A percentile compares a stretch with the other conserved stretches of the same genome.
phyloP scores from a whole-genome alignment of 2,329 filamentous ascomycete species.

The Alternaria sp. region DNA sequence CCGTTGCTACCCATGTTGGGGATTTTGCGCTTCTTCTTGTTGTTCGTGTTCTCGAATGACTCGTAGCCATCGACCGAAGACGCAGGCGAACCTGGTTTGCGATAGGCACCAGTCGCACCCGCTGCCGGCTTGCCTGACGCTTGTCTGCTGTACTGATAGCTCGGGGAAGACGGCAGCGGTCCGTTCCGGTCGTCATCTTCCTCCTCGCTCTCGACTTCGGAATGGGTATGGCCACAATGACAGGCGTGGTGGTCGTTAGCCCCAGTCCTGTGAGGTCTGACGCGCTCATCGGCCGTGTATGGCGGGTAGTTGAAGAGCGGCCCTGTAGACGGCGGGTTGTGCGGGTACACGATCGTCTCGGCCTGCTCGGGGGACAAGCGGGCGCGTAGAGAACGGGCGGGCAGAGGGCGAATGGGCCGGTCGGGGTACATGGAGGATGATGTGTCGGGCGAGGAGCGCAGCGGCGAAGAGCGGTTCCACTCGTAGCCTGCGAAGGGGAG shows the following conservation, averaged over 20 bases:
- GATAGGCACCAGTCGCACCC: conserved; percentile 40
- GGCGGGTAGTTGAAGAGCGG: conserved; percentile 77
- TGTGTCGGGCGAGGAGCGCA: conserved; percentile 66
- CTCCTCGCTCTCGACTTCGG: conserved; percentile 66
- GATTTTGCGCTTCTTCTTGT: conserved; percentile 99
- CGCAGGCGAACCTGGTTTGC: conserved; percentile 61
- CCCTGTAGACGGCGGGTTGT: conserved; percentile 71
- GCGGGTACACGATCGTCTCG: conserved; percentile 81
- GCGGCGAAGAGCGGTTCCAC: conserved; percentile 49
- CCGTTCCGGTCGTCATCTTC: conserved; percentile 55
- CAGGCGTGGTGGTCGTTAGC: conserved; percentile 59
- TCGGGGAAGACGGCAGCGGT: conserved; percentile 49
- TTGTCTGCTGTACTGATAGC: conserved; percentile 46
- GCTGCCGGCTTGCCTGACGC: conserved; percentile 31
- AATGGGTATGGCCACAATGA: conserved; percentile 54
- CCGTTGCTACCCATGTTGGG: conserved; percentile 80
- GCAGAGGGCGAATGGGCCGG: conserved; percentile 89
- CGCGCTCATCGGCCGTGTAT: conserved; percentile 44
- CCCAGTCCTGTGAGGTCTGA: conserved; percentile 50
- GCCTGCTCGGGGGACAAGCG: conserved; percentile 85
- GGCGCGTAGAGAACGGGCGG: conserved; percentile 86
- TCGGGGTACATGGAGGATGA: conserved; percentile 83
- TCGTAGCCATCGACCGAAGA: conserved; percentile 89
- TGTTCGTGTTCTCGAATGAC: conserved; percentile 97
- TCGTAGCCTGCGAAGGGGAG: conserved; percentile 48